Percentiles rank a stretch among this genome's conserved stretches.
phyloP scores from a whole-genome alignment of 805 yeast species.

The Dipodascus geniculatus region DNA sequence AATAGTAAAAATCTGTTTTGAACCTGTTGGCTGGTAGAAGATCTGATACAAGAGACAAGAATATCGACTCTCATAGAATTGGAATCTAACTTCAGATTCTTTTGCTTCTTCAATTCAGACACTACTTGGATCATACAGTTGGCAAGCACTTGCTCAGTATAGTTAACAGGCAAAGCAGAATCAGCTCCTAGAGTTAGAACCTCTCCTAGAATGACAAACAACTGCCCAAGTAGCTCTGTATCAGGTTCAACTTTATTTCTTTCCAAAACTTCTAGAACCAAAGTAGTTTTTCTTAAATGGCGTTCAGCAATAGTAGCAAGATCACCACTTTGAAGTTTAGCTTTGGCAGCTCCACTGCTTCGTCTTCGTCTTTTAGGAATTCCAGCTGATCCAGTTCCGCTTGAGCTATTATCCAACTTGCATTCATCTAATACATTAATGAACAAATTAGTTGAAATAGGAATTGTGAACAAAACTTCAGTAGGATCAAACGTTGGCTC shows the following conservation, averaged over 20 bases:
- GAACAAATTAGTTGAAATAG: slow-evolving; percentile 49
- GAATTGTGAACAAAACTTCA: slow-evolving; percentile 35
- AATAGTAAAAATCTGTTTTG: slow-evolving; percentile 81
- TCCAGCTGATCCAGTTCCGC: slow-evolving; percentile 18
- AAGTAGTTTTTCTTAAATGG: slow-evolving; percentile 68
- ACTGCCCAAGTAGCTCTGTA: slow-evolving; percentile 20
- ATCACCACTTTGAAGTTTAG: slow-evolving; percentile 37
- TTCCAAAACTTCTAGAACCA: slow-evolving; percentile 71
- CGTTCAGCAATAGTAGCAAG: slow-evolving; percentile 63
- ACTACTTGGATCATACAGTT: slow-evolving; percentile 70
- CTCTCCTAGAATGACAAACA: slow-evolving; percentile 30
- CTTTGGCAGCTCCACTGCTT: slow-evolving; percentile 64
- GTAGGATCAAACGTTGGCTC: slow-evolving; percentile 33
- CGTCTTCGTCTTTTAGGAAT: slow-evolving; percentile 46
- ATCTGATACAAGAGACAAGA: slow-evolving; percentile 79
- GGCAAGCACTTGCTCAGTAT: slow-evolving; percentile 84
- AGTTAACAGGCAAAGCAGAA: slow-evolving; percentile 81
- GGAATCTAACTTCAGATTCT: slow-evolving; percentile 37
- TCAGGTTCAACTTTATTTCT: slow-evolving; percentile 22
- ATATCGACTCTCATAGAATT: slow-evolving; percentile 76
- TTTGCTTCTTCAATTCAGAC: slow-evolving; percentile 35
- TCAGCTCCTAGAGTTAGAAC: slow-evolving; percentile 62
- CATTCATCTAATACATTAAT: slow-evolving; percentile 47
- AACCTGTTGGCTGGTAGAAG: slow-evolving; percentile 85
- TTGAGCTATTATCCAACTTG: slow-evolving; percentile 38